Conservation (phyloP, 805 yeast genomes). For the Metschnikowia amazonensis region DNA sequence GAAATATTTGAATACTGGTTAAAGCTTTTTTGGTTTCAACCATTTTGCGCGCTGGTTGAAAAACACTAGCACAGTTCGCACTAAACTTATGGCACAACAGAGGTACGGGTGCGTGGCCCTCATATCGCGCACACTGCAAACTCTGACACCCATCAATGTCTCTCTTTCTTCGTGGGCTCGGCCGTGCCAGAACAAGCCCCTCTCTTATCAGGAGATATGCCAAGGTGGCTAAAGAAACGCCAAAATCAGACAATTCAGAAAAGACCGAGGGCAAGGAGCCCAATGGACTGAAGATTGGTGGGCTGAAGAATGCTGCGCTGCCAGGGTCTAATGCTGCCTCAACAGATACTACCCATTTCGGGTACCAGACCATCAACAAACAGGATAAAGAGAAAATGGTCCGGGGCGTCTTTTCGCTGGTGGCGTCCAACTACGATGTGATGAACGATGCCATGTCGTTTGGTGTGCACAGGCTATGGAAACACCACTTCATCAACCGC, state of each 20-base stretch:
- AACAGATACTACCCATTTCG: slow-evolving; percentile 82
- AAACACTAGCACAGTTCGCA: too few relatives aligned
- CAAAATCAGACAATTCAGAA: neutral
- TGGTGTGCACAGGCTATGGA: slow-evolving; percentile 95
- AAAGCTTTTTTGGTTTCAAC: too few relatives aligned
- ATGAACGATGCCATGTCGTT: slow-evolving; percentile 98
- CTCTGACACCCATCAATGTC: slow-evolving; percentile 1
- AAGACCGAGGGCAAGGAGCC: neutral
- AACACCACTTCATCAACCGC: slow-evolving; percentile 79
- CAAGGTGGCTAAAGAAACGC: neutral
- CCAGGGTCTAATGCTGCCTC: neutral
- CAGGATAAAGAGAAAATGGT: slow-evolving; percentile 78
- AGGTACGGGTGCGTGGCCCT: neutral
- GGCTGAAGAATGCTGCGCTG: too few relatives aligned
- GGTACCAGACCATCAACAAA: slow-evolving; percentile 75
- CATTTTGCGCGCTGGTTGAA: too few relatives aligned
- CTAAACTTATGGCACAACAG: too few relatives aligned
- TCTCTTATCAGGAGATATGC: slow-evolving; percentile 3
- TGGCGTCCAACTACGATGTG: slow-evolving; percentile 88
- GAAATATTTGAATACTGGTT: too few relatives aligned
- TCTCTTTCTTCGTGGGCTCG: slow-evolving; percentile 3
- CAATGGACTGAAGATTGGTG: too few relatives aligned
- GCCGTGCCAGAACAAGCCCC: neutral
- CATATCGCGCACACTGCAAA: neutral
- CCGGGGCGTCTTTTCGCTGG: slow-evolving; percentile 89